Base-by-base conservation (phyloP, 2,329 filamentous ascomycete genomes). In the Davidsoniella virescens region DNA sequence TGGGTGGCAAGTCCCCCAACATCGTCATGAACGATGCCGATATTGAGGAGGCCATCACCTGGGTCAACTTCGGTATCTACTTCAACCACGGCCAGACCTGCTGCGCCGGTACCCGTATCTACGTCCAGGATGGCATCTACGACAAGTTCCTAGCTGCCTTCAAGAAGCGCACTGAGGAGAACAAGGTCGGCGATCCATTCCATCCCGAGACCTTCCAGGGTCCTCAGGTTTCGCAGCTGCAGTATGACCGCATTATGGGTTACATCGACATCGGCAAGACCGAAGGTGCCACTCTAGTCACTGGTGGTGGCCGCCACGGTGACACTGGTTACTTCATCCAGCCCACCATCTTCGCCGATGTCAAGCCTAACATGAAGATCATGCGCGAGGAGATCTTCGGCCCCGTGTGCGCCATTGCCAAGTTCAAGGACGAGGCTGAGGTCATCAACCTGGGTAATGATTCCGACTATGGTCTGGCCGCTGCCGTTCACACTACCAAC, bases 1-100 rank as follows among this genome's bases (percentile, higher is more conserved):
- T 80, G 0, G 80, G 80, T n/a, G 80, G 80, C 44, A 84, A 84
- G 61, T 76, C 71, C 1, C 79, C 80, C 0, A 68, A 76, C 14
- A 62, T 84, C 16, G 67, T 83, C 4, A 83, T 84, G 52, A 73
- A 74, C 2, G 80, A 84, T 57, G 78, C 77, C 7, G 70, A 82
- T 55, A 57, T 82, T 26, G 76, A 78, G 4, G 72, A 75, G 56
- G 75, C 78, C 2, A 76, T 82, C 39, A 80, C 77, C 5, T 60
- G 64, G 38, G 65, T 66, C 1, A 59, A 62, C 55, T 55, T 57
- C 55, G 66, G 68, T 23, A 69, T 80, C 47, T 67, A 71, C 52
- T 65, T 64, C 54, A 70, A 76, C 58, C 71, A 70, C 48, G 75
- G 77, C 0, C 77, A 82, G 57, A 68, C 71, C 1, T 81, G 78